phyloP scores from a whole-genome alignment of 2,329 filamentous ascomycete species.

The Penicillium sp. region DNA sequence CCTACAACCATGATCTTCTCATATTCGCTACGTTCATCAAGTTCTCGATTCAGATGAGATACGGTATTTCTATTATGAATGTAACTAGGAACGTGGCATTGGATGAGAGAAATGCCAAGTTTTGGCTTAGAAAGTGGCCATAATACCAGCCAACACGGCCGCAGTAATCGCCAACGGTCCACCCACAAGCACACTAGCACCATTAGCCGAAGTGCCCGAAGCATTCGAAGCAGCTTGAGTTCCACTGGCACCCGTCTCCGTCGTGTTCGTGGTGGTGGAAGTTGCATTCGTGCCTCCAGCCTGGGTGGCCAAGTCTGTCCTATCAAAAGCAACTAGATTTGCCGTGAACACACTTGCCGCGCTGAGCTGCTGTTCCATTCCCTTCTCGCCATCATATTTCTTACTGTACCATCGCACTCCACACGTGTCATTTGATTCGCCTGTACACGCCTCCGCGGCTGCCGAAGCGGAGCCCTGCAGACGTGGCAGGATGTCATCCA shows the following conservation, averaged over 20 bases:
- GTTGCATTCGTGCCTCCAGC: neutral
- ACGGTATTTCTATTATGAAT: neutral
- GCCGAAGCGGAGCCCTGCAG: slow-evolving; percentile 59
- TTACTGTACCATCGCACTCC: slow-evolving; percentile 9
- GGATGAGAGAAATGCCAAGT: neutral
- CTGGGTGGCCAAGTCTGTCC: neutral
- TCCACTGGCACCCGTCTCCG: neutral
- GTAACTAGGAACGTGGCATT: neutral
- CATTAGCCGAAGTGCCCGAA: neutral
- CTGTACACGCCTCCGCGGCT: slow-evolving; percentile 63
- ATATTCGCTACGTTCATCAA: no score
- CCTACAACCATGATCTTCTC: no score
- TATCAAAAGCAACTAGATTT: slow-evolving; percentile 10
- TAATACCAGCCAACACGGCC: neutral
- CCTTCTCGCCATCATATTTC: slow-evolving; percentile 1
- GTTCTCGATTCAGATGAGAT: no score
- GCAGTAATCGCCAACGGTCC: neutral
- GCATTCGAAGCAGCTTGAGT: neutral
- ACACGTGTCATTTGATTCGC: slow-evolving; percentile 4
- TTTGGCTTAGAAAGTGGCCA: slow-evolving; percentile 1
- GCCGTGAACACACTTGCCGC: slow-evolving; percentile 11
- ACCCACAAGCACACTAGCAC: neutral
- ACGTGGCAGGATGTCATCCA: slow-evolving; percentile 55
- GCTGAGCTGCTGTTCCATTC: slow-evolving; percentile 6
- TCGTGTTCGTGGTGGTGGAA: neutral